A percentile compares a stretch with the other conserved stretches of the same genome.
phyloP scores from a whole-genome alignment of 805 yeast species.

The Candida vartiovaarae region DNA sequence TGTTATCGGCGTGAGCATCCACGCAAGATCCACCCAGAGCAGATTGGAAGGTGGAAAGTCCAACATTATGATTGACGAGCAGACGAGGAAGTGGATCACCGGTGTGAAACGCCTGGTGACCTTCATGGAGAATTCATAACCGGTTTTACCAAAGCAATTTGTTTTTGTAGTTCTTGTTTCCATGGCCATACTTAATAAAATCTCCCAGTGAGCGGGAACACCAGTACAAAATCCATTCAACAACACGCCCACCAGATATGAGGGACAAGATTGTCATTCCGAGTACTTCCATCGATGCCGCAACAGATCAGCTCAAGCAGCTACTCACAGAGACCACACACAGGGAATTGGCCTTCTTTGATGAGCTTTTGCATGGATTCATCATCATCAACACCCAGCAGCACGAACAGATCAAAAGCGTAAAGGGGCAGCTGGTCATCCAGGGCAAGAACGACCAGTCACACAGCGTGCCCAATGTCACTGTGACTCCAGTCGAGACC shows the following conservation, averaged over 20 bases:
- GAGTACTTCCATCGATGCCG: not conserved
- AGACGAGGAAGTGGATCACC: slow-evolving; percentile 69
- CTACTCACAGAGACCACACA: not conserved
- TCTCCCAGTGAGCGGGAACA: too few relatives aligned
- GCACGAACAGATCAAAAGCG: not conserved
- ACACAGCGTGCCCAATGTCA: not conserved
- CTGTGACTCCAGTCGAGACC: not conserved
- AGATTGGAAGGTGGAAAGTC: slow-evolving; percentile 52
- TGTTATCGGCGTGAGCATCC: slow-evolving; percentile 71
- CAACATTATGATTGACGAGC: slow-evolving; percentile 74
- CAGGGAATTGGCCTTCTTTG: slow-evolving; percentile 6
- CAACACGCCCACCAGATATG: not conserved
- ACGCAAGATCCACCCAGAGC: slow-evolving; percentile 58
- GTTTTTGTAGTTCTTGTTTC: too few relatives aligned
- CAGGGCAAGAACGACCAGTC: not conserved
- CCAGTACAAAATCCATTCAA: not conserved
- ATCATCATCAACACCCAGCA: slow-evolving; percentile 3
- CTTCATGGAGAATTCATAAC: slow-evolving; percentile 20
- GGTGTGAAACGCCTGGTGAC: slow-evolving; percentile 70
- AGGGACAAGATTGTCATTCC: not conserved
- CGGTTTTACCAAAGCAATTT: too few relatives aligned
- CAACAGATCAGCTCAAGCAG: not conserved
- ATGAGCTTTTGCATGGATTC: slow-evolving; percentile 10
- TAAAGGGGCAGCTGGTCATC: not conserved
- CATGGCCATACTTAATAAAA: too few relatives aligned